Evolutionary conservation across 768 basidiomycete genomes (phyloP).

Genomic region (Peribolospora kevripleyi): DNA sequence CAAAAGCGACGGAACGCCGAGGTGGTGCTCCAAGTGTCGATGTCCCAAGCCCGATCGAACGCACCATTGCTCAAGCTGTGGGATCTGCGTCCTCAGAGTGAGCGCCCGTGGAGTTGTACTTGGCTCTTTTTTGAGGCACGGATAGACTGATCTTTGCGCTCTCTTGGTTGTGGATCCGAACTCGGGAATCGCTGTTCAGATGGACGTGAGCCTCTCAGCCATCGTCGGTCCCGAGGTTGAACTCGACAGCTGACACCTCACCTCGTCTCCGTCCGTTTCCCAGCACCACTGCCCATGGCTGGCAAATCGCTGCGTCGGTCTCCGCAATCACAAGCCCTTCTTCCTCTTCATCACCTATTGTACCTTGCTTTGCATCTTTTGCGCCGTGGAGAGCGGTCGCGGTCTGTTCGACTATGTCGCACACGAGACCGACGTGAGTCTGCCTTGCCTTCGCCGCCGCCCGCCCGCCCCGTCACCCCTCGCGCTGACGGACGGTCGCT

Average conservation of each 20-base stretch:
- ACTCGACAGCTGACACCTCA: not conserved
- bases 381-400: too few relatives aligned
- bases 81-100: conserved; percentile 4
- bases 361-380: too few relatives aligned
- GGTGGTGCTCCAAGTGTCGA: too few relatives aligned
- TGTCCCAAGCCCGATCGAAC: not conserved
- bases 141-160: not conserved
- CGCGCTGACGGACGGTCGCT: too few relatives aligned
- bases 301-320: conserved; percentile 2
- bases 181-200: not conserved
- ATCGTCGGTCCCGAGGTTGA: not conserved
- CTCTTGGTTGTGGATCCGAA: too few relatives aligned
- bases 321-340: conserved; percentile 5
- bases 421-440: too few relatives aligned
- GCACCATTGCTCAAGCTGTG: conserved; percentile 5
- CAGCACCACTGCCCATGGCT: conserved; percentile 6
- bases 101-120: not conserved
- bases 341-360: not conserved
- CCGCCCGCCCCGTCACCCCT: too few relatives aligned
- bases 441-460: too few relatives aligned
- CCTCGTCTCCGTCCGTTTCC: not conserved
- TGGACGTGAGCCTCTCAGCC: not conserved
- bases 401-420: too few relatives aligned
- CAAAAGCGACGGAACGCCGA: too few relatives aligned
- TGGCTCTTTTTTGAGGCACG: not conserved